These are phyloP conservation scores for Sugiyamaella marilandica DNA, from an alignment of 805 yeast species.

Conservation along the genomic window DNA sequence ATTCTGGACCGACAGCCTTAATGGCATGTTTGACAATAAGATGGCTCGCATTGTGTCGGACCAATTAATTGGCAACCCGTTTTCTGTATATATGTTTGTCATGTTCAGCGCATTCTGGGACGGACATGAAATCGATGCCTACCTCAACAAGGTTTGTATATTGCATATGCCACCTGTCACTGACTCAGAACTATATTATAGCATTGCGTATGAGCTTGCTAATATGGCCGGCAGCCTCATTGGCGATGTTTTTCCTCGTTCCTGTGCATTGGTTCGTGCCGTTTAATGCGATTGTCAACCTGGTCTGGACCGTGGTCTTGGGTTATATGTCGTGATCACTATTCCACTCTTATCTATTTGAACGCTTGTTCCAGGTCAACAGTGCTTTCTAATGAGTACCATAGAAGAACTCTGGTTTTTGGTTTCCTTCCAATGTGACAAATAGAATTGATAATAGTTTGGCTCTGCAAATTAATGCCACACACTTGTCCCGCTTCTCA, in stretches of 20 bases:
- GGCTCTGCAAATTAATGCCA: too few species aligned
- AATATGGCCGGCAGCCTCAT: conserved; percentile 26
- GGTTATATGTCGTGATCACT: conserved; percentile 16
- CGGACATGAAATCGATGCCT: conserved; percentile 31
- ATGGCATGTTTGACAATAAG: conserved; percentile 20
- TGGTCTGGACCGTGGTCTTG: conserved; percentile 24
- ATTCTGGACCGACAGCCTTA: conserved; percentile 34
- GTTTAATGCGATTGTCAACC: conserved; percentile 22
- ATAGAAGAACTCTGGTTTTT: too few species aligned
- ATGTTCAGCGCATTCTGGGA: conserved; percentile 35
- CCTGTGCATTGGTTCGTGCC: conserved; percentile 23
- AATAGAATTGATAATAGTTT: too few species aligned
- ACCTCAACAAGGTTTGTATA: conserved; percentile 23
- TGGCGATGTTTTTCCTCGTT: conserved; percentile 20
- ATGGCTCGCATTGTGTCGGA: conserved; percentile 28
- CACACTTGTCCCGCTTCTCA: too few species aligned
- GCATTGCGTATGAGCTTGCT: conserved; percentile 21
- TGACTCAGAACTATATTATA: conserved; percentile 15
- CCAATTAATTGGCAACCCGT: conserved; percentile 33
- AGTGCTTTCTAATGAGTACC: too few species aligned
- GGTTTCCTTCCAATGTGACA: too few species aligned
- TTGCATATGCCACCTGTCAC: background rate
- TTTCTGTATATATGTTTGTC: conserved; percentile 30
- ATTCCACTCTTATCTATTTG: too few species aligned
- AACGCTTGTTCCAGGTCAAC: too few species aligned